These are phyloP conservation scores for Trifolium dubium DNA, from an alignment of 306 rosid species.

Conservation along the genomic window DNA sequence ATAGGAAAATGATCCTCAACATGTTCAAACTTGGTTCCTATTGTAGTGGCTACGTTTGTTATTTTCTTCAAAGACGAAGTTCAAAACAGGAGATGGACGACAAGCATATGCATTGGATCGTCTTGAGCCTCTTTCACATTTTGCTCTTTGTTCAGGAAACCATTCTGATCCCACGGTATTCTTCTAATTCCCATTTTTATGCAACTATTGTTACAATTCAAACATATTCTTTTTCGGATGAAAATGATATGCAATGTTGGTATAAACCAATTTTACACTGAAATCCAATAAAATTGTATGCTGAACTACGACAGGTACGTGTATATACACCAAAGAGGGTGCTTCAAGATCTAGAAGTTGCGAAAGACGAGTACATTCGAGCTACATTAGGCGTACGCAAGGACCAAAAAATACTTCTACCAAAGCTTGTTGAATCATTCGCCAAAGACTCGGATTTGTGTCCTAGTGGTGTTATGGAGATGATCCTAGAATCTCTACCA, in stretches of 20 bases:
- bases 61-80: conserved; percentile 68
- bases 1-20: neutral
- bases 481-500: conserved; percentile 74
- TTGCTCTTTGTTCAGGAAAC: conserved; percentile 89
- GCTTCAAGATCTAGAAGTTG: conserved; percentile 69
- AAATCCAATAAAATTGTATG: neutral
- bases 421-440: conserved; percentile 81
- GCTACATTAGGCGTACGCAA: conserved; percentile 89
- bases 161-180: conserved; percentile 97
- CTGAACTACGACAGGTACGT: conserved; percentile 63
- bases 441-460: conserved; percentile 72
- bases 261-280: neutral
- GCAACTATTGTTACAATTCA: neutral
- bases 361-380: conserved; percentile 75
- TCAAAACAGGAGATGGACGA: conserved; percentile 73
- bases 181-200: conserved; percentile 22
- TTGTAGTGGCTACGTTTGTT: conserved; percentile 87
- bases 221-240: neutral
- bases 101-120: conserved; percentile 64
- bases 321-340: conserved; percentile 75
- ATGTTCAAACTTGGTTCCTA: conserved; percentile 16
- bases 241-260: neutral
- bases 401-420: conserved; percentile 72
- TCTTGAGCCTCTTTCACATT: conserved; percentile 86
- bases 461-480: conserved; percentile 64